Evolutionary conservation across 768 basidiomycete genomes (phyloP).

Genomic region (Amanita inopinata): DNA sequence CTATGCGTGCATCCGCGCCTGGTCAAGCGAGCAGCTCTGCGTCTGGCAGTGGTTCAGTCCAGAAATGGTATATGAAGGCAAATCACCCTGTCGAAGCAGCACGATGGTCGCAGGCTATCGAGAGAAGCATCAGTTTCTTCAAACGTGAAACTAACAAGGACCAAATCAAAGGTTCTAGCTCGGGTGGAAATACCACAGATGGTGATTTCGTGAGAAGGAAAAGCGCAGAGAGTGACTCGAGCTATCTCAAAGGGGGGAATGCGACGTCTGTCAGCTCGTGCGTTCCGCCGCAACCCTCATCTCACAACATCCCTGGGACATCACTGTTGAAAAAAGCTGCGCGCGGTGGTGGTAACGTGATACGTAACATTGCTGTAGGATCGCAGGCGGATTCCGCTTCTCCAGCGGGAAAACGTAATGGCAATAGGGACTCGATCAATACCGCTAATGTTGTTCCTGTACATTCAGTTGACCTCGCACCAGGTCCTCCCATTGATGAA

Average conservation of each 20-base stretch:
- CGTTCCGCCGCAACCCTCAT: background rate
- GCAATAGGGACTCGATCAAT: too few species aligned
- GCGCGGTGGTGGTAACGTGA: too few species aligned
- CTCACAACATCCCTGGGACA: too few species aligned
- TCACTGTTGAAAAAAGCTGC: background rate
- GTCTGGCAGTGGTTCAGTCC: conserved; percentile 20
- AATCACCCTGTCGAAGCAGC: conserved; percentile 86
- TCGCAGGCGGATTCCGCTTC: too few species aligned
- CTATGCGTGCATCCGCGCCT: conserved; percentile 30
- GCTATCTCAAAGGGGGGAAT: conserved; percentile 8
- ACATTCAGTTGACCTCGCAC: background rate
- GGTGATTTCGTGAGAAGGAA: conserved; percentile 19
- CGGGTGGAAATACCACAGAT: conserved; percentile 5
- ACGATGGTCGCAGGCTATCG: conserved; percentile 76
- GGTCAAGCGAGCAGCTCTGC: background rate
- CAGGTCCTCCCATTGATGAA: conserved; percentile 15
- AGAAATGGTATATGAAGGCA: conserved; percentile 79
- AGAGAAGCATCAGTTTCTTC: conserved; percentile 64
- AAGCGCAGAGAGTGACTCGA: conserved; percentile 42
- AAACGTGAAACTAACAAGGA: conserved; percentile 18
- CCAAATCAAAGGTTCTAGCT: background rate
- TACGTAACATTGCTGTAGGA: too few species aligned
- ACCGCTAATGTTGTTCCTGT: too few species aligned
- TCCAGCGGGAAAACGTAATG: too few species aligned
- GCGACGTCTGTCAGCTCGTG: too few species aligned